phyloP scores from a whole-genome alignment of 129 eudicot species.

The Rutidosis leptorrhynchoides region DNA sequence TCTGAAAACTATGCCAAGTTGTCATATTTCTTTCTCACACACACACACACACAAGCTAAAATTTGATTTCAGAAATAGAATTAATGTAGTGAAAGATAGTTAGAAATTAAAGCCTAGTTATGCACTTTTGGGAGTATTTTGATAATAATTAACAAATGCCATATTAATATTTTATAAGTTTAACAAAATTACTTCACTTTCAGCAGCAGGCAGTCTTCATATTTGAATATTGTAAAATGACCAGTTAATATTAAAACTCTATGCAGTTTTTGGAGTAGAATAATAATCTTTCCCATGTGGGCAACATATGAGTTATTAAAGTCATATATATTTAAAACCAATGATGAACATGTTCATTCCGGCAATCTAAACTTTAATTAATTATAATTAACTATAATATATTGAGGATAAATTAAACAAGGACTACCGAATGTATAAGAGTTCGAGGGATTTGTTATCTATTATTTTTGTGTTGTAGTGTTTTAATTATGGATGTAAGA shows the following conservation, averaged over 20 bases:
- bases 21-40: slow-evolving; percentile 17
- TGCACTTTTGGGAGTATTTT: no score
- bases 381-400: no score
- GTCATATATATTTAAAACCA: slow-evolving; percentile 8
- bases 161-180: neutral
- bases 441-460: neutral
- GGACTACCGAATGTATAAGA: neutral
- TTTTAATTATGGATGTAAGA: neutral
- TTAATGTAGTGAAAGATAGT: slow-evolving; percentile 12
- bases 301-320: slow-evolving; percentile 26
- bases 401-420: neutral
- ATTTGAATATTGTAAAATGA: slow-evolving; percentile 17
- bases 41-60: neutral
- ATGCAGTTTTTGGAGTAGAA: slow-evolving; percentile 23
- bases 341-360: slow-evolving; percentile 29
- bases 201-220: slow-evolving; percentile 5
- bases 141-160: no score
- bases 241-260: no score
- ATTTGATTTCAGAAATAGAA: slow-evolving; percentile 12
- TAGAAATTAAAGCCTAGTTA: slow-evolving; percentile 14
- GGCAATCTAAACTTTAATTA: slow-evolving; percentile 7
- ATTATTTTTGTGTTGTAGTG: neutral
- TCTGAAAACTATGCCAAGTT: slow-evolving; percentile 30
- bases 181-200: slow-evolving; percentile 22
- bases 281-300: slow-evolving; percentile 28